Percentiles rank a stretch among this genome's conserved stretches.
phyloP scores from a whole-genome alignment of 2,329 filamentous ascomycete genomes.

The Stagonosporopsis vannaccii region DNA sequence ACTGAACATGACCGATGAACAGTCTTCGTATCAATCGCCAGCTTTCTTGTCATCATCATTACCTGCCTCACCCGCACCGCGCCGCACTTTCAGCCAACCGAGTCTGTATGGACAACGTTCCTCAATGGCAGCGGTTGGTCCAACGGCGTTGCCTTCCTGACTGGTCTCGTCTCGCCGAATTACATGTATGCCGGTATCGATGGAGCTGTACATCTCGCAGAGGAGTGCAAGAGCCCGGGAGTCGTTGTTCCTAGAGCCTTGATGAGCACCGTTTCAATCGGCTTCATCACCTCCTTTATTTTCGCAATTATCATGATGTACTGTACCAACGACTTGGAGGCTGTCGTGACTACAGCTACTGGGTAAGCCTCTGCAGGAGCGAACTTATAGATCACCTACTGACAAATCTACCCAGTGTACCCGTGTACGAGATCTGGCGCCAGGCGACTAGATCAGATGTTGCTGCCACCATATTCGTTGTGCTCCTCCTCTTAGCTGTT shows the following conservation, averaged over 20 bases:
- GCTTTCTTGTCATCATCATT: constrained; percentile 58
- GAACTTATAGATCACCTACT: neutral
- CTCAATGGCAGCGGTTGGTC: constrained; percentile 56
- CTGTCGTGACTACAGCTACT: constrained; percentile 21
- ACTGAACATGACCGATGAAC: neutral
- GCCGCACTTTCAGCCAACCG: constrained; percentile 31
- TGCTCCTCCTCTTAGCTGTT: constrained; percentile 17
- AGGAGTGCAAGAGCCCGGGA: constrained; percentile 38
- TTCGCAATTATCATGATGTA: constrained; percentile 26
- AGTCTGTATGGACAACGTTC: constrained; percentile 55
- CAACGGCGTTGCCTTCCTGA: constrained; percentile 51
- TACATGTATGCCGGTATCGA: constrained; percentile 32
- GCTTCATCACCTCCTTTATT: constrained; percentile 31
- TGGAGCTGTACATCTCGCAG: constrained; percentile 41
- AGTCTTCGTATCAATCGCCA: constrained; percentile 21
- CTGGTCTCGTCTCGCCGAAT: constrained; percentile 38
- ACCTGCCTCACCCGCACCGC: constrained; percentile 53
- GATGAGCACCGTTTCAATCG: constrained; percentile 38
- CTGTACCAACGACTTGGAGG: constrained; percentile 21
- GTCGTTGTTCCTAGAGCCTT: constrained; percentile 43
- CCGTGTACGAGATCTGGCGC: constrained; percentile 28
- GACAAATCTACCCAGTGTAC: constrained; percentile 13
- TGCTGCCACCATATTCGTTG: constrained; percentile 21
- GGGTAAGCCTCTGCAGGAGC: constrained; percentile 6
- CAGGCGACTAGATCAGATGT: constrained; percentile 23